phyloP scores from a whole-genome alignment of 2,329 filamentous ascomycete species.

The Fusarium veterinarium region DNA sequence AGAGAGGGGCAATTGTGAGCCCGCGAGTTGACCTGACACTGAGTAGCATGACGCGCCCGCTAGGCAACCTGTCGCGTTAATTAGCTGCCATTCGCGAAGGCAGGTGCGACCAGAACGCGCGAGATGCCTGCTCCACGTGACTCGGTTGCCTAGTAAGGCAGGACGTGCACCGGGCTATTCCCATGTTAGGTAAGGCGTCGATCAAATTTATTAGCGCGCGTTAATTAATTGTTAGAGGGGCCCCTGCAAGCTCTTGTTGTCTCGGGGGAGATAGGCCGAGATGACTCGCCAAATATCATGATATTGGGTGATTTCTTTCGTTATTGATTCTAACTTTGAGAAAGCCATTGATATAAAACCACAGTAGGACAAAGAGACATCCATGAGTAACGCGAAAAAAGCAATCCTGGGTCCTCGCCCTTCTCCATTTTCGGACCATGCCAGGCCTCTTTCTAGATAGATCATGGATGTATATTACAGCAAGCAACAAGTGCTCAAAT shows the following conservation, averaged over 20 bases:
- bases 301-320: not conserved
- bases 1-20: conserved; percentile 32
- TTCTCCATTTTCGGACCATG: conserved; percentile 42
- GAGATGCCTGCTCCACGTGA: conserved; percentile 42
- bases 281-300: conserved; percentile 19
- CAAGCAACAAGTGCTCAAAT: conserved; percentile 46
- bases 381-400: conserved; percentile 41
- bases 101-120: conserved; percentile 39
- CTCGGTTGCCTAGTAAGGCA: not conserved
- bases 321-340: not conserved
- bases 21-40: conserved; percentile 37
- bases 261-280: conserved; percentile 35
- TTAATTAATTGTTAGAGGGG: conserved; percentile 19
- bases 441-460: conserved; percentile 43
- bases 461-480: conserved; percentile 50
- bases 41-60: conserved; percentile 51
- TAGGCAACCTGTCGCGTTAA: conserved; percentile 56
- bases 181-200: not conserved
- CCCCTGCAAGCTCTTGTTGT: conserved; percentile 14
- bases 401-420: conserved; percentile 35
- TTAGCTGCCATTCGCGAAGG: conserved; percentile 42
- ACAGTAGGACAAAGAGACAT: conserved; percentile 25
- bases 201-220: conserved; percentile 22
- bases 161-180: not conserved
- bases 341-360: conserved; percentile 7